Percentiles rank a stretch among this genome's conserved stretches.
Evolutionary conservation across 768 basidiomycete species (phyloP).

Genomic region (Leucogyrophana mollusca): DNA sequence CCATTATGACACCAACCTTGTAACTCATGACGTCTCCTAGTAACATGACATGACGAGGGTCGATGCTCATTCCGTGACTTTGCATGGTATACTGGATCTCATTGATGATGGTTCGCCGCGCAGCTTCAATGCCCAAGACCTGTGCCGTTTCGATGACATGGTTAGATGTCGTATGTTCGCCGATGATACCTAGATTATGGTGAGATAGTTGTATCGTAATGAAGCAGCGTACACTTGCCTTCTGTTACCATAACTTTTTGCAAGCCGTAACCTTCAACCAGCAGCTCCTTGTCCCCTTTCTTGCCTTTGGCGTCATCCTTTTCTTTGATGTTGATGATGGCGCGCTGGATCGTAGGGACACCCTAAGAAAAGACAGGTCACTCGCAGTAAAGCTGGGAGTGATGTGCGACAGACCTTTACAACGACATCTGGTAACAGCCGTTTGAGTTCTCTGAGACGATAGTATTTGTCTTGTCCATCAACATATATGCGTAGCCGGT

Average conservation of each 20-base stretch:
- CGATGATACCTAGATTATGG: conserved; percentile 71
- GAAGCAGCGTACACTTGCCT: conserved; percentile 47
- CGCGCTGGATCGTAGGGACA: conserved; percentile 82
- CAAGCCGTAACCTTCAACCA: conserved; percentile 96
- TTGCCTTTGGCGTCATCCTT: conserved; percentile 76
- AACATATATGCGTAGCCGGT: conserved; percentile 77
- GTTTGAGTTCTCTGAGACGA: conserved; percentile 81
- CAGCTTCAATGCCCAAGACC: conserved; percentile 98
- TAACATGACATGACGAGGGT: conserved; percentile 97
- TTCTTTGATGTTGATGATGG: conserved; percentile 95
- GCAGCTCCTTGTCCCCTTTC: conserved; percentile 86
- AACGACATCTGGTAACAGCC: conserved; percentile 79
- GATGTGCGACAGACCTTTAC: conserved; percentile 64
- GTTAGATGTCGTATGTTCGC: conserved; percentile 90
- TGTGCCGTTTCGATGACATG: conserved; percentile 95
- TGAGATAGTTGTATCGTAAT: background rate
- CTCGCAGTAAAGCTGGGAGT: background rate
- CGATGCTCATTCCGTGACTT: conserved; percentile 97
- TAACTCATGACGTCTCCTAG: conserved; percentile 98
- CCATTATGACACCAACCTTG: conserved; percentile 56
- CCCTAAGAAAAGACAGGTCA: conserved; percentile 49
- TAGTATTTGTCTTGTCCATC: conserved; percentile 80
- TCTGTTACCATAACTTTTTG: conserved; percentile 97
- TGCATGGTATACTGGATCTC: conserved; percentile 98
- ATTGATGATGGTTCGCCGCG: conserved; percentile 89